Evolutionary conservation across 306 rosid genomes (phyloP), one percentile per base, ranked within the genome.

Genomic region (Begonia fuchsioides): DNA sequence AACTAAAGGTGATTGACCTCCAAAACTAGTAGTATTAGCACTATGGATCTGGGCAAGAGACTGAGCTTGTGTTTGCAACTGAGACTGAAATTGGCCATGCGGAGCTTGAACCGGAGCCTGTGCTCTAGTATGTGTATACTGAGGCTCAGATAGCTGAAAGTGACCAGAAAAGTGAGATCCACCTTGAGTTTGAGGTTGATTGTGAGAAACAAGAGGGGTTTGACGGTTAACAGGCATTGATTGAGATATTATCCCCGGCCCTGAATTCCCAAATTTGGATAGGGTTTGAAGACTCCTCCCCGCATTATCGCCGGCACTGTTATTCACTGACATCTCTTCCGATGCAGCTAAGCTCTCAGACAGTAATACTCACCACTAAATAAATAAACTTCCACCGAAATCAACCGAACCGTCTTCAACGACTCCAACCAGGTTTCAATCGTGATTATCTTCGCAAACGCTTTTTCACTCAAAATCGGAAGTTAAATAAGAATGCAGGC

Each of bases 131-230:
- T 73, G 79, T 17, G 74, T 38, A 51, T 53, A 65, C 38, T 79
- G 96, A 2, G 95, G 95, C 52, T 81, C 92, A 2, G 95, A 81
- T 50, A 85, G 58, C 83, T 90, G 98, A 72, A 92, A 92, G 66
- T 92, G 98, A 16, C 98, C 96, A 0, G 78, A 86, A 75, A 82
- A 92, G 47, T 73, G 94, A n/a, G 84, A 14, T 39, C 62, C 77
- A 16, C 79, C 74, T 43, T 83, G 96, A 8, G 72, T 59, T 67
- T 68, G 97, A 51, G 94, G 76, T 20, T 90, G 95, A 44, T 86
- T 52, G 51, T 90, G 97, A 9, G 94, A 71, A 50, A 85, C 74
- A 61, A 79, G 81, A 51, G 74, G 94, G 15, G 78, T 64, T 49
- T 67, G 70, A 56, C 72, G 81, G 56, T 68, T 73, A 38, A 32